Evolutionary conservation across 2,329 filamentous ascomycete species (phyloP), one percentile per base, ranked within the genome.

Genomic region (Drechmeria coniospora): DNA sequence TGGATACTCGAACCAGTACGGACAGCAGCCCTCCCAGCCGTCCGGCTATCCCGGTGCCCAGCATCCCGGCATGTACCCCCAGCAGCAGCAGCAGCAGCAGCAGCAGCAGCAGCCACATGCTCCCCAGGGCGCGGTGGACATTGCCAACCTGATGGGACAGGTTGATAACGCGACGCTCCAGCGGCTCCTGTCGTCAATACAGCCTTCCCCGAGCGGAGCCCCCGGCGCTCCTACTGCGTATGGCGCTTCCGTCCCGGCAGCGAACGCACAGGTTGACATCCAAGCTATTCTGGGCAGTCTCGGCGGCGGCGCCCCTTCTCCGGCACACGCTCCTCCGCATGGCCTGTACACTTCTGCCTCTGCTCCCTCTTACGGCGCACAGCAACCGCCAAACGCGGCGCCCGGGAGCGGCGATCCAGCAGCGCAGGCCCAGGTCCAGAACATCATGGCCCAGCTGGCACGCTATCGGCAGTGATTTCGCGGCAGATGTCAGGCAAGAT

Each of bases 391-490:
- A n/a, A 43, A 43, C n/a, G 38, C 48, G 16, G 36, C 20, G 6
- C 10, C 39, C 27, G 33, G 37, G 28, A 43, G 34, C 30, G 43
- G 45, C 9, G 52, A 55, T 30, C 50, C 57, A 9, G 56, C 60
- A 7, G 57, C 73, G 9, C 61, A 72, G 29, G 57, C 73, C 9
- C 61, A 72, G 29, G 63, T 83, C 40, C 68, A 77, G 46, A 77
- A 79, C 41, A 80, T 84, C 28, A 78, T 84, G 68, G 74, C 75
- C 10, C 73, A 80, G 41, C 54, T 83, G 33, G 68, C 74, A 25
- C 70, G 67, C 39, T 77, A 70, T 43, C 63, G 73, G 36, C 65
- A 74, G 44, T 71, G 25, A 39, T 21, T n/a, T n/a, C n/a, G n/a
- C n/a, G n/a, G n/a, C n/a, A n/a, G n/a, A n/a, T n/a, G n/a, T n/a